phyloP scores from a whole-genome alignment of 2,329 filamentous ascomycete genomes.

The Ophidiomyces ophidiicola region DNA sequence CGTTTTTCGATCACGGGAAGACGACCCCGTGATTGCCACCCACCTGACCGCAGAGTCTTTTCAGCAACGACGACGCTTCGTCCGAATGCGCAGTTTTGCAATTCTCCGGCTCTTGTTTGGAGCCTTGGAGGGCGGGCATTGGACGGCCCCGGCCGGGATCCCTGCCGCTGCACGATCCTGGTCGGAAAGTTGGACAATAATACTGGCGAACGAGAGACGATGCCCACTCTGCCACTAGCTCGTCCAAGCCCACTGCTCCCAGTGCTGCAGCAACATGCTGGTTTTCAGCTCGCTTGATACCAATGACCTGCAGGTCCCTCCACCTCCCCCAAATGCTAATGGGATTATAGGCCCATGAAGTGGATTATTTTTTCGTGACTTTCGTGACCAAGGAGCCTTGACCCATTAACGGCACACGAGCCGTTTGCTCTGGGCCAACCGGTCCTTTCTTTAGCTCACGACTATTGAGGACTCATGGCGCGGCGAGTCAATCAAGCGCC shows the following conservation, averaged over 20 bases:
- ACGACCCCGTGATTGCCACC: constrained; percentile 8
- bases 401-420: neutral
- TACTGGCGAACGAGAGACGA: constrained; percentile 1
- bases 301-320: constrained; percentile 3
- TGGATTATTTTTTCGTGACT: constrained; percentile 2
- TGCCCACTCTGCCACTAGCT: constrained; percentile 4
- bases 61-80: neutral
- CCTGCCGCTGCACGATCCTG: constrained; percentile 5
- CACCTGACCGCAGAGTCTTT: constrained; percentile 5
- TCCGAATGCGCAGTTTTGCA: too few species aligned
- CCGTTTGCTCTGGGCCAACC: neutral
- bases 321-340: neutral
- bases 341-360: constrained; percentile 2
- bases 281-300: constrained; percentile 8
- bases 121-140: neutral
- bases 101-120: too few species aligned
- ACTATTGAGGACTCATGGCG: neutral
- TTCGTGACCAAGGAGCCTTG: neutral
- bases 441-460: neutral
- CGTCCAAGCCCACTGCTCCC: neutral
- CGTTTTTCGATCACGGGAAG: neutral
- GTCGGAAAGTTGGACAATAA: neutral
- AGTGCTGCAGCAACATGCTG: neutral
- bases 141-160: constrained; percentile 1
- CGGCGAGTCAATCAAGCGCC: neutral